A percentile compares a stretch with the other conserved stretches of the same genome.
These are phyloP conservation scores for Steccherinum ochraceum DNA, from an alignment of 768 basidiomycete species.

Conservation along the genomic window DNA sequence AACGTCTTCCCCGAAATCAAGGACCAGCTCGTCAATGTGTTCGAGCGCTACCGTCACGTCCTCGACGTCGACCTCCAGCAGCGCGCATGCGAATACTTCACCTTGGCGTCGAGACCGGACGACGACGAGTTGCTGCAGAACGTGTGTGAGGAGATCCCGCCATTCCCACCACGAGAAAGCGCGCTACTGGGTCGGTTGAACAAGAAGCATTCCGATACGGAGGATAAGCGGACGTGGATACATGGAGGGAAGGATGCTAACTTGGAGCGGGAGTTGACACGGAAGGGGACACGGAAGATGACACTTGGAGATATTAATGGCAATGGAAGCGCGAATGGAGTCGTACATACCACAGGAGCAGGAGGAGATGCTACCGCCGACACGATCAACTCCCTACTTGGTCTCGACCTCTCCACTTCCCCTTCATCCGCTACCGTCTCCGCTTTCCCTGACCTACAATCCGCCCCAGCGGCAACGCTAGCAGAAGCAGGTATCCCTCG, in stretches of 20 bases:
- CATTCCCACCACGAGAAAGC: conserved; percentile 93
- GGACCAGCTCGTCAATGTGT: conserved; percentile 85
- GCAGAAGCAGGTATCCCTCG: conserved; percentile 41
- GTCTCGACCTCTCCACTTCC: conserved; percentile 51
- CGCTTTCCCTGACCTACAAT: conserved; percentile 9
- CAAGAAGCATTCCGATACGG: conserved; percentile 86
- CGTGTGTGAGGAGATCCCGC: conserved; percentile 98
- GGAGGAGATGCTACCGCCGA: conserved; percentile 37
- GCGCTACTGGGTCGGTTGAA: conserved; percentile 83
- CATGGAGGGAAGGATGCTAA: conserved; percentile 94
- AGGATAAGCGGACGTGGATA: conserved; percentile 93
- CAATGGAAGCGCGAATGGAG: conserved; percentile 28
- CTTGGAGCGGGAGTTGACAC: conserved; percentile 61
- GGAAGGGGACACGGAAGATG: conserved; percentile 27
- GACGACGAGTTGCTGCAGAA: conserved; percentile 92
- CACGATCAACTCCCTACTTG: conserved; percentile 70
- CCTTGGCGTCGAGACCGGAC: conserved; percentile 75
- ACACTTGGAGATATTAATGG: conserved; percentile 28
- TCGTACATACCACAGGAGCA: background rate
- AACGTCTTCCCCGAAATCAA: conserved; percentile 99
- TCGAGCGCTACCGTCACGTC: conserved; percentile 96
- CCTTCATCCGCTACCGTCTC: conserved; percentile 17
- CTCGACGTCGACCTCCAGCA: conserved; percentile 97
- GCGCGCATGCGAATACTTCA: conserved; percentile 95
- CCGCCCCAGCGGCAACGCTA: conserved; percentile 15